Evolutionary conservation across 495 filamentous ascomycete species (phyloP), one percentile per base, ranked within the genome.

Genomic region (Entonaema liquescens): DNA sequence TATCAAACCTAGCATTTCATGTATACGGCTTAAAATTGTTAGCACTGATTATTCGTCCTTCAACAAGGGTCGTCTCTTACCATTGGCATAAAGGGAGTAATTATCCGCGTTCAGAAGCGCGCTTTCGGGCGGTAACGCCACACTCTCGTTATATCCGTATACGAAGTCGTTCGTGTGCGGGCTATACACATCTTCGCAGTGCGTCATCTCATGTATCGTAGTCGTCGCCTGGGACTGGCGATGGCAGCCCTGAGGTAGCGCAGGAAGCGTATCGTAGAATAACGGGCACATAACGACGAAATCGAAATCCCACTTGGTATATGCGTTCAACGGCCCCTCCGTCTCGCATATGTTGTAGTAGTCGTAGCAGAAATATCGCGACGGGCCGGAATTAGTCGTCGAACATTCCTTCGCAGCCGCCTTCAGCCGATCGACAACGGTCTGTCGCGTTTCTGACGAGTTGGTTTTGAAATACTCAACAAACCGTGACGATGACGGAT

Each of bases 151-250:
- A 70, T 89, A 89, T 15, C 87, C 87, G 62, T 90, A 90, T 6
- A 72, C 62, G 36, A 59, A 64, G 65, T 90, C 88, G 15, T 87
- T 77, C 8, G 86, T 89, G 13, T 86, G 84, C 2, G 75, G 74
- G 29, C 56, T 59, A 15, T 72, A 76, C 13, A 76, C 64, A 79
- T 83, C 36, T 75, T 85, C 23, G 81, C 86, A 44, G 65, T 90
- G 88, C 15, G 88, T 88, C 67, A 86, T 79, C 78, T 90, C 88
- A 66, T 90, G 88, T 25, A 90, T 76, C 15, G 81, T 81, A n/a
- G 87, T 90, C 26, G 86, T 87, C 1, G 82, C 81, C 69, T 85
- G 84, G 65, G 86, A 17, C 33, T 90, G 88, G 8, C 65, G 78
- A 67, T 89, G 87, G 78, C 87, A 90, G 7, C 59, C 75, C 15